Evolutionary conservation across 345 rosid genomes (phyloP).

Genomic region (Arabidopsis thaliana): TAIR10.1 NC_003076.8:2433501-2434000

Average conservation of each 20-base stretch:
- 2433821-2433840: conserved; percentile 34
- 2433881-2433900: conserved; percentile 41
- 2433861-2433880: conserved; percentile 33
- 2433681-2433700: not conserved
- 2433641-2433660: not conserved
- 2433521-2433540: not conserved
- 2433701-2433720: not conserved
- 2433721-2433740: conserved; percentile 7
- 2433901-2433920: conserved; percentile 30
- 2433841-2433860: conserved; percentile 16
- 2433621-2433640: not conserved
- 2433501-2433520: not conserved
- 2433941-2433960: conserved; percentile 43
- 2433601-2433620: conserved; percentile 11
- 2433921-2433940: conserved; percentile 45
- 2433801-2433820: not conserved
- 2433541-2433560: not conserved
- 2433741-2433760: conserved; percentile 35
- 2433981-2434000: conserved; percentile 45
- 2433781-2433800: conserved; percentile 13
- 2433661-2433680: conserved; percentile 2
- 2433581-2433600: not conserved
- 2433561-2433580: not conserved
- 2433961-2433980: conserved; percentile 44
- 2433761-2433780: conserved; percentile 14